Evolutionary conservation across 352 stramenopile genomes (phyloP), one percentile per base, ranked within the genome.

Genomic region (Globisporangium cylindrosporum): DNA sequence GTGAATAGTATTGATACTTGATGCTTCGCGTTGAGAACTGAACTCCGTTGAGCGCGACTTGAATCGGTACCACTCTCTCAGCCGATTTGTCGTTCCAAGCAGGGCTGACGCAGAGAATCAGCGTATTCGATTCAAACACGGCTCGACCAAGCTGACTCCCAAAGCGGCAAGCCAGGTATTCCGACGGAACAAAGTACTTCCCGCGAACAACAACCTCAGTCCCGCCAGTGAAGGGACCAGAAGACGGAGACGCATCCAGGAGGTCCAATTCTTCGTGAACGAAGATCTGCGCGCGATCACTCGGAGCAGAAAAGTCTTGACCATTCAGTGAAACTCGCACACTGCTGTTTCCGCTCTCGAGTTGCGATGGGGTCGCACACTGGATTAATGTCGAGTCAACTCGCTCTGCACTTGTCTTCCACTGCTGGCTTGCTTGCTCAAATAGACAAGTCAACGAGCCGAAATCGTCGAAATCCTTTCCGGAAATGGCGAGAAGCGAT

Each of bases 11-110:
- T 9, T 46, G 46, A 15, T 60, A 67, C 4, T n/a, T 6, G 20
- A 67, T 32, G n/a, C n/a, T 59, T 59, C 59, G 61, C 49, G 29
- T 46, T 18, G 61, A 67, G 53, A 67, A 60, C 29, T 67, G 61
- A 5, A 60, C 15, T 15, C 61, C 61, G 22, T 67, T 67, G 18
- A 58, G 61, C 1, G 61, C 49, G 10, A 67, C n/a, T 14, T 53
- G 61, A 15, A 67, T 24, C 2, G 49, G 9, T 4, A 59, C 48
- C 18, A 24, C 29, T 60, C 49, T 38, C 48, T 60, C 61, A 5
- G 18, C 9, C 12, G 32, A 36, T 7, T 36, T 25, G 2, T 59
- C n/a, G 24, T 67, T 24, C 61, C 61, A 54, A 14, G 61, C 48
- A 15, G 61, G 61, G 18, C 61, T 66, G 15, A 36, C 24, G n/a